Evolutionary conservation across 306 rosid genomes (phyloP).

Genomic region (Cicer cuneatum): DNA sequence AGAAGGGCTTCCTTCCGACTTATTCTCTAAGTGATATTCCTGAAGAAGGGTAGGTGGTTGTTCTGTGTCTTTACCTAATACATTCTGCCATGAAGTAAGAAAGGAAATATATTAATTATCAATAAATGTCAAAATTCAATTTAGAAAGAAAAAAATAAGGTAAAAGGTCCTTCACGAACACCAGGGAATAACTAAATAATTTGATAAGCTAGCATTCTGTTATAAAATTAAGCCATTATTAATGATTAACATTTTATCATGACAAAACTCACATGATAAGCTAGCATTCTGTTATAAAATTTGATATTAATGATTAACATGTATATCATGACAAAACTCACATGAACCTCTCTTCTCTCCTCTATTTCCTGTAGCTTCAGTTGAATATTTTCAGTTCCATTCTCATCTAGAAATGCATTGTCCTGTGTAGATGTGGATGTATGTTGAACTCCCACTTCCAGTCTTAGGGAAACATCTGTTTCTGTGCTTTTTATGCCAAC

Average conservation of each 20-base stretch:
- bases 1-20: slow-evolving; percentile 49
- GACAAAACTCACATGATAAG: too few relatives aligned
- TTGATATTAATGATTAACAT: slow-evolving; percentile 31
- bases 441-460: slow-evolving; percentile 54
- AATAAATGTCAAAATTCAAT: slow-evolving; percentile 41
- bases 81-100: slow-evolving; percentile 56
- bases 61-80: slow-evolving; percentile 49
- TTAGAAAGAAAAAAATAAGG: slow-evolving; percentile 23
- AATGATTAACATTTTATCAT: too few relatives aligned
- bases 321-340: slow-evolving; percentile 36
- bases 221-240: slow-evolving; percentile 33
- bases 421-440: slow-evolving; percentile 46
- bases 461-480: slow-evolving; percentile 32
- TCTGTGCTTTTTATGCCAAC: slow-evolving; percentile 49
- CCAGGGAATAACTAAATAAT: slow-evolving; percentile 36
- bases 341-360: slow-evolving; percentile 63
- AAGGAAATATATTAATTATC: slow-evolving; percentile 40
- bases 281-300: too few relatives aligned
- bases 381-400: slow-evolving; percentile 46
- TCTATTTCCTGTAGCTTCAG: slow-evolving; percentile 46
- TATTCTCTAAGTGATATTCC: slow-evolving; percentile 63
- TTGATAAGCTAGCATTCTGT: slow-evolving; percentile 33
- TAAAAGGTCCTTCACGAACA: slow-evolving; percentile 30
- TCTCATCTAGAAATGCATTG: slow-evolving; percentile 52
- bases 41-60: slow-evolving; percentile 67